Base-by-base conservation (phyloP, 306 rosid species). In the Lablab purpureus region DNA sequence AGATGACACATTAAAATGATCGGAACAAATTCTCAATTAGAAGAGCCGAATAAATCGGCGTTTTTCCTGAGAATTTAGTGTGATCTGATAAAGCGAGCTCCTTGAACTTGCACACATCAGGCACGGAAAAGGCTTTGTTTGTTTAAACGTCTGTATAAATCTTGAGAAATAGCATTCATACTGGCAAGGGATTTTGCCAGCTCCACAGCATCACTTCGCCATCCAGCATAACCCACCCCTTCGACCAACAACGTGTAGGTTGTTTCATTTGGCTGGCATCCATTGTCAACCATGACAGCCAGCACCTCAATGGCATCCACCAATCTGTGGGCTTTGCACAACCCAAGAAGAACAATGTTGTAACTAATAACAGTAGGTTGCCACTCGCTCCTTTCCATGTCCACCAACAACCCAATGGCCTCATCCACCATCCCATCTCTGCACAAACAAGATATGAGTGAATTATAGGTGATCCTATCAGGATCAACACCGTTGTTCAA, bases 141-240 rank as follows among this genome's bases (percentile, higher is more conserved):
- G 88, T 83, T 88, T 22, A 90, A 80, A 74, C 97, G 94, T 77
- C 83, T 91, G 27, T 89, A 80, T 7, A 89, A 84, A 67, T 86
- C 67, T 47, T 88, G 84, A 60, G 88, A 84, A 76, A 94, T 86
- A 28, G 87, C 97, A 11, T 75, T 63, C 59, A 88, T 46, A 58
- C 81, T 67, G 77, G 63, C 64, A 55, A 92, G 93, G 22, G 90
- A 84, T 66, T 86, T 82, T 25, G 97, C 97, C 52, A 91, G 79
- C 80, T 89, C 93, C 89, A 90, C 84, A 0, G 97, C 93, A 7
- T 92, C 91, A 62, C 62, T 78, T 87, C 87, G 80, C 92, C 93
- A 90, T 45, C 98, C 98, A 12, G 94, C 97, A 66, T 80, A 92
- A 45, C 91, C 91, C 58, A 94, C 80, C 77, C 99, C 99, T 84